A percentile compares a stretch with the other conserved stretches of the same genome.
Evolutionary conservation across 2,329 filamentous ascomycete genomes (phyloP).

Genomic region (Atkinsonella texensis): DNA sequence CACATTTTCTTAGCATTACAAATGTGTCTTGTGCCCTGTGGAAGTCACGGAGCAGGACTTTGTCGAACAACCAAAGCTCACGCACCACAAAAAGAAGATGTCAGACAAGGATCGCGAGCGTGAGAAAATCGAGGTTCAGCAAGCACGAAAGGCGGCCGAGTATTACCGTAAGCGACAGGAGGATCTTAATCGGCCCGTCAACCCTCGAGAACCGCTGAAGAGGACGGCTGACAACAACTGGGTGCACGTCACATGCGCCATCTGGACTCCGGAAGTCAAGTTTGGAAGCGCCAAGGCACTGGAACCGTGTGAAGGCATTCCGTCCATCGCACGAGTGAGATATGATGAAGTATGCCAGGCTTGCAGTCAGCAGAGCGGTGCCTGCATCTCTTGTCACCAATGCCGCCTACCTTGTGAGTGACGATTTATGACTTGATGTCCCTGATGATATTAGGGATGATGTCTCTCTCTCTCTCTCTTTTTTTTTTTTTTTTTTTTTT

Average conservation of each 20-base stretch:
- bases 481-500: neutral
- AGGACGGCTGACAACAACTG: slow-evolving; percentile 94
- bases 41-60: slow-evolving; percentile 72
- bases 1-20: slow-evolving; percentile 48
- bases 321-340: slow-evolving; percentile 59
- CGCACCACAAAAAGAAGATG: slow-evolving; percentile 66
- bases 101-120: slow-evolving; percentile 83
- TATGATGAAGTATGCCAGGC: slow-evolving; percentile 74
- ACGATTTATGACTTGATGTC: neutral
- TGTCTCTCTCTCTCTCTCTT: slow-evolving; percentile 6
- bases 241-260: slow-evolving; percentile 88
- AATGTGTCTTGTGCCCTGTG: slow-evolving; percentile 84
- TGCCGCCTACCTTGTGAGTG: slow-evolving; percentile 44
- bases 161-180: slow-evolving; percentile 74
- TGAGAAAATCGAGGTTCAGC: slow-evolving; percentile 74
- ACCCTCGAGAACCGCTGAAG: slow-evolving; percentile 85
- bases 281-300: slow-evolving; percentile 77
- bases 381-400: slow-evolving; percentile 71
- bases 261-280: slow-evolving; percentile 86
- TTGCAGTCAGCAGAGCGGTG: slow-evolving; percentile 64
- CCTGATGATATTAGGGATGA: no score
- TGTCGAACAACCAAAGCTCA: slow-evolving; percentile 52
- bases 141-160: slow-evolving; percentile 67
- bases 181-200: slow-evolving; percentile 67
- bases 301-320: slow-evolving; percentile 81